Conservation (phyloP, 495 filamentous ascomycete species). For the Penicillium simplicissimum region DNA sequence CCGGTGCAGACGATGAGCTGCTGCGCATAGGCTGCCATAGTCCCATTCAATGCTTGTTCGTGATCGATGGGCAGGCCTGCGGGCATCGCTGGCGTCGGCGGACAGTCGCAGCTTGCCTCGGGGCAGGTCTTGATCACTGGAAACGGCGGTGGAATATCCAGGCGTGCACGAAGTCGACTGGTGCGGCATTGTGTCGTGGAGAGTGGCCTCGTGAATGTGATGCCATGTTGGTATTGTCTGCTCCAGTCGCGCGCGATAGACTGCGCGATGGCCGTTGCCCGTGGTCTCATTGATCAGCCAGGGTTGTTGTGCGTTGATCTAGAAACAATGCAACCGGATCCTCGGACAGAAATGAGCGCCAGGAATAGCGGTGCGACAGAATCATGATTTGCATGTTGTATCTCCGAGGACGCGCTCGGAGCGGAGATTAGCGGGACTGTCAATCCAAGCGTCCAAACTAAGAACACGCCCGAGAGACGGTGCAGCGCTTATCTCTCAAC, state of each 20-base stretch:
- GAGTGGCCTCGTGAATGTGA: slow-evolving; percentile 22
- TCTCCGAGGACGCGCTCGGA: slow-evolving; percentile 10
- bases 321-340: too few species aligned
- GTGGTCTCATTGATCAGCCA: slow-evolving; percentile 5
- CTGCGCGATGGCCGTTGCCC: slow-evolving; percentile 11
- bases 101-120: slow-evolving; percentile 69
- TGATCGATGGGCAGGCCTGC: slow-evolving; percentile 74
- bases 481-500: neutral
- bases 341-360: neutral
- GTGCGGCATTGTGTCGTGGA: slow-evolving; percentile 26
- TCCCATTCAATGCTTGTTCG: slow-evolving; percentile 64
- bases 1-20: slow-evolving; percentile 85
- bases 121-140: slow-evolving; percentile 63
- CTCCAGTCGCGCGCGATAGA: slow-evolving; percentile 25
- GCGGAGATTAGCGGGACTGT: slow-evolving; percentile 20
- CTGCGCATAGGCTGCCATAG: slow-evolving; percentile 76
- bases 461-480: neutral
- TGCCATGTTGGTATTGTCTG: slow-evolving; percentile 7
- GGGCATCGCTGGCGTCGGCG: slow-evolving; percentile 63
- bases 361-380: neutral
- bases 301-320: too few species aligned
- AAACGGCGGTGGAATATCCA: slow-evolving; percentile 46
- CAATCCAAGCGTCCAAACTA: neutral
- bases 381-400: neutral
- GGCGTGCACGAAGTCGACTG: slow-evolving; percentile 28